A percentile compares a stretch with the other conserved stretches of the same genome.
These are phyloP conservation scores for Fusarium dlaminii DNA, from an alignment of 2,329 filamentous ascomycete genomes.

Conservation along the genomic window DNA sequence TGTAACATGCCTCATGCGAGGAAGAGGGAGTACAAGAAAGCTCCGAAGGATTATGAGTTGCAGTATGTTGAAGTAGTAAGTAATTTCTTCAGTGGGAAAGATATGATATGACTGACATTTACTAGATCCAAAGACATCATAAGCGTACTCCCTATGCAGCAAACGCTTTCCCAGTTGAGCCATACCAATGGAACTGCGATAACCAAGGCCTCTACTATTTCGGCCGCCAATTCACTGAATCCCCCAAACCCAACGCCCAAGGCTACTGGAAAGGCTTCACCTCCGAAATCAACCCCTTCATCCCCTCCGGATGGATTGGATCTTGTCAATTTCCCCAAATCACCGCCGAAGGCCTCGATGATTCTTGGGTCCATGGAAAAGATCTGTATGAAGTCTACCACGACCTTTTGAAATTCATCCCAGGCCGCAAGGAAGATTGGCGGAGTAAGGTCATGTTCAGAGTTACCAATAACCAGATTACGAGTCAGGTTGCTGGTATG, in stretches of 20 bases:
- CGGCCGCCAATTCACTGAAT: slow-evolving; percentile 61
- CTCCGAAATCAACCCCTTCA: slow-evolving; percentile 72
- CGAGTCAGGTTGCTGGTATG: slow-evolving; percentile 81
- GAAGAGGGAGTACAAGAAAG: slow-evolving; percentile 67
- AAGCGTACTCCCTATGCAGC: slow-evolving; percentile 83
- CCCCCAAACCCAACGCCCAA: slow-evolving; percentile 58
- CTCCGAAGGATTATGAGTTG: slow-evolving; percentile 67
- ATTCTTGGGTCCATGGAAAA: slow-evolving; percentile 79
- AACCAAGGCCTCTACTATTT: slow-evolving; percentile 77
- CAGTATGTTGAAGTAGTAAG: slow-evolving; percentile 79
- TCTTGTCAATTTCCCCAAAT: slow-evolving; percentile 86
- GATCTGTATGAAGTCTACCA: slow-evolving; percentile 83
- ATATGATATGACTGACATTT: background rate
- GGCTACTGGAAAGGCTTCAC: slow-evolving; percentile 74
- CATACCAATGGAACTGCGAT: slow-evolving; percentile 77
- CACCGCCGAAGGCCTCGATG: slow-evolving; percentile 74
- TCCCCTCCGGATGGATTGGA: slow-evolving; percentile 73
- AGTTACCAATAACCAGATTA: slow-evolving; percentile 85
- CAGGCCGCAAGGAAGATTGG: slow-evolving; percentile 56
- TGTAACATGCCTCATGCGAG: slow-evolving; percentile 92
- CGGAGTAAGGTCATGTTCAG: slow-evolving; percentile 66
- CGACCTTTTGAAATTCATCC: slow-evolving; percentile 73
- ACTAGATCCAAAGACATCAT: slow-evolving; percentile 82
- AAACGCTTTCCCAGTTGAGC: slow-evolving; percentile 80
- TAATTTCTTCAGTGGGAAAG: background rate